Evolutionary conservation across 2,329 filamentous ascomycete genomes (phyloP).

Genomic region (Alternaria conjuncta): DNA sequence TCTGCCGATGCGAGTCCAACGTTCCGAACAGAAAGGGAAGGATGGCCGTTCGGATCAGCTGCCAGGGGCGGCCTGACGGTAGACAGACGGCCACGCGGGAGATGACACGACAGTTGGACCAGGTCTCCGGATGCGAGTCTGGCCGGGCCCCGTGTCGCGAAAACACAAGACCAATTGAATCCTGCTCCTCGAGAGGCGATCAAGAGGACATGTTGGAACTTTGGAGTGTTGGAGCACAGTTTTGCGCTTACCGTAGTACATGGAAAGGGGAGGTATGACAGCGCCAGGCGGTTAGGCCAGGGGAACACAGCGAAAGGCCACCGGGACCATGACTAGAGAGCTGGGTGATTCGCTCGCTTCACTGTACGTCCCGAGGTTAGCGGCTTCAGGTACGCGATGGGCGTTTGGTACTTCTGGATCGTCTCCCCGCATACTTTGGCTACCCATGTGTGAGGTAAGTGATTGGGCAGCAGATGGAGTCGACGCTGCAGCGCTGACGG

Average conservation of each 20-base stretch:
- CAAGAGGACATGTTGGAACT: neutral
- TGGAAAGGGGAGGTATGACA: slow-evolving; percentile 22
- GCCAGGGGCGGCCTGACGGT: slow-evolving; percentile 6
- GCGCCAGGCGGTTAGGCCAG: slow-evolving; percentile 28
- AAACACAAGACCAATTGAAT: slow-evolving; percentile 2
- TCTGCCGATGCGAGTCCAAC: neutral
- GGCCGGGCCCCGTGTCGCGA: neutral
- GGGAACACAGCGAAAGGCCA: slow-evolving; percentile 16
- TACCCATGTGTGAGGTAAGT: neutral
- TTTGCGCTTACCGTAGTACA: slow-evolving; percentile 7
- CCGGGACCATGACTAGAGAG: slow-evolving; percentile 15
- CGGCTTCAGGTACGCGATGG: slow-evolving; percentile 26
- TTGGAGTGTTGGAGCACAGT: neutral
- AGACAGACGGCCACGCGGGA: slow-evolving; percentile 16
- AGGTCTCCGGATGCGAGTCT: slow-evolving; percentile 14
- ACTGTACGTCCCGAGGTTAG: slow-evolving; percentile 21
- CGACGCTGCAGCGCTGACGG: slow-evolving; percentile 2
- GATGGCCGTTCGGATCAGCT: neutral
- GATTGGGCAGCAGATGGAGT: neutral
- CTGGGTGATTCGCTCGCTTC: slow-evolving; percentile 29
- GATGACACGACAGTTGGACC: slow-evolving; percentile 13
- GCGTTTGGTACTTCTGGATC: slow-evolving; percentile 19
- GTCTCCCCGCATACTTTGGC: slow-evolving; percentile 17
- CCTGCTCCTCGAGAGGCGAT: neutral
- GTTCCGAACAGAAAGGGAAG: slow-evolving; percentile 5